phyloP scores from a whole-genome alignment of 768 basidiomycete genomes.

The Dacryopinax primogenitus region DNA sequence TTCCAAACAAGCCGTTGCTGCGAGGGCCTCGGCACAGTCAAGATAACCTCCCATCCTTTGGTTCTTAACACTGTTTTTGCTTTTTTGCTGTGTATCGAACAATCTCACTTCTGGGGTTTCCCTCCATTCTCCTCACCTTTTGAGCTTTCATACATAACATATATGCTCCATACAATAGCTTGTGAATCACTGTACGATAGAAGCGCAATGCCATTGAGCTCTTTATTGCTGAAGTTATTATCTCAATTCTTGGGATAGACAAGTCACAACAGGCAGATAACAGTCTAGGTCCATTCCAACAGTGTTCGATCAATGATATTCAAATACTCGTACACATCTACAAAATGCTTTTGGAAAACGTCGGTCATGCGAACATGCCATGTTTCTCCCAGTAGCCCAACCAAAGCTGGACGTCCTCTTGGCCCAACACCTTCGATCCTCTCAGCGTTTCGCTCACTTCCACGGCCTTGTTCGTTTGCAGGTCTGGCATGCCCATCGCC shows the following conservation, averaged over 20 bases:
- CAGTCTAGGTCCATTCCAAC: too few relatives aligned
- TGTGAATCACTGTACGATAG: constrained; percentile 8
- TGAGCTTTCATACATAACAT: neutral
- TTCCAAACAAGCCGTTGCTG: neutral
- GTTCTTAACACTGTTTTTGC: neutral
- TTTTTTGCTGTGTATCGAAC: neutral
- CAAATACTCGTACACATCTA: too few relatives aligned
- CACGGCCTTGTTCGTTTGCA: constrained; percentile 26
- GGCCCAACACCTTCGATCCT: neutral
- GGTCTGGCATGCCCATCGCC: neutral
- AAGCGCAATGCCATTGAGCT: neutral
- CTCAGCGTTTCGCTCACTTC: constrained; percentile 10
- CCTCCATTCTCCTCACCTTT: neutral
- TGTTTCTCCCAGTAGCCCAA: neutral
- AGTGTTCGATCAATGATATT: too few relatives aligned
- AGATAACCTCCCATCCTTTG: neutral
- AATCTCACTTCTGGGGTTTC: neutral
- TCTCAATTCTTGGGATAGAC: too few relatives aligned
- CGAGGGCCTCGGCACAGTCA: neutral
- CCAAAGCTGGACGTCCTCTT: neutral
- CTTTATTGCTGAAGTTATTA: neutral
- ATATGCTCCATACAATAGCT: neutral
- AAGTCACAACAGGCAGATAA: too few relatives aligned
- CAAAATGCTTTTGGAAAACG: too few relatives aligned
- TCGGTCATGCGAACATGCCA: neutral